Percentiles rank a stretch among this genome's conserved stretches.
These are phyloP conservation scores for Schizothecium vesticola DNA, from an alignment of 495 filamentous ascomycete species.

Conservation along the genomic window DNA sequence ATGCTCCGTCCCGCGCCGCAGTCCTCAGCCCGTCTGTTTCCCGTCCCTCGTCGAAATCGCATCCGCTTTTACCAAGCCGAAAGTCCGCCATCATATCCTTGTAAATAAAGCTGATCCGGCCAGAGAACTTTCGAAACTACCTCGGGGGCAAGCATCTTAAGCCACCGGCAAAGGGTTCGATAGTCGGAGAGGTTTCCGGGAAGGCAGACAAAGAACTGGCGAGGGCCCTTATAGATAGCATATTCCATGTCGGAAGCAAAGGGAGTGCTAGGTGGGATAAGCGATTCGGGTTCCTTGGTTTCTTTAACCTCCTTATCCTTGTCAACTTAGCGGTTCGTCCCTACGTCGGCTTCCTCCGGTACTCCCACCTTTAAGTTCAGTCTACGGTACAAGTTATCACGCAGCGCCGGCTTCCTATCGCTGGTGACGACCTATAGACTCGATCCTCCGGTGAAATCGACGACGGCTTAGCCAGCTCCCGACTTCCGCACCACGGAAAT, in stretches of 20 bases:
- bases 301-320: neutral
- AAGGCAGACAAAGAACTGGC: constrained; percentile 27
- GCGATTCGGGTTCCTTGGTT: too few relatives aligned
- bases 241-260: constrained; percentile 9
- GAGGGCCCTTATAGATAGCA: constrained; percentile 14
- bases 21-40: neutral
- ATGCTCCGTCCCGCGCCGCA: constrained; percentile 20
- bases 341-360: neutral
- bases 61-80: constrained; percentile 12
- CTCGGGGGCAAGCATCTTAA: constrained; percentile 17
- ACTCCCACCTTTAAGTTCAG: neutral
- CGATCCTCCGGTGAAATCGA: constrained; percentile 2
- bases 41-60: constrained; percentile 7
- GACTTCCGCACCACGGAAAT: constrained; percentile 23
- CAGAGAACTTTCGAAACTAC: constrained; percentile 4
- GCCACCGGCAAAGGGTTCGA: constrained; percentile 17
- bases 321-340: neutral
- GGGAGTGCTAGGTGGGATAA: neutral
- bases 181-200: constrained; percentile 18
- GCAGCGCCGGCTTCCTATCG: neutral
- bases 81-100: constrained; percentile 21
- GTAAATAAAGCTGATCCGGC: neutral
- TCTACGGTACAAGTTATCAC: neutral
- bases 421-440: neutral
- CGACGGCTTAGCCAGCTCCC: neutral